Base-by-base conservation (phyloP, 2,329 filamentous ascomycete species). In the Aspergillus hortae region DNA sequence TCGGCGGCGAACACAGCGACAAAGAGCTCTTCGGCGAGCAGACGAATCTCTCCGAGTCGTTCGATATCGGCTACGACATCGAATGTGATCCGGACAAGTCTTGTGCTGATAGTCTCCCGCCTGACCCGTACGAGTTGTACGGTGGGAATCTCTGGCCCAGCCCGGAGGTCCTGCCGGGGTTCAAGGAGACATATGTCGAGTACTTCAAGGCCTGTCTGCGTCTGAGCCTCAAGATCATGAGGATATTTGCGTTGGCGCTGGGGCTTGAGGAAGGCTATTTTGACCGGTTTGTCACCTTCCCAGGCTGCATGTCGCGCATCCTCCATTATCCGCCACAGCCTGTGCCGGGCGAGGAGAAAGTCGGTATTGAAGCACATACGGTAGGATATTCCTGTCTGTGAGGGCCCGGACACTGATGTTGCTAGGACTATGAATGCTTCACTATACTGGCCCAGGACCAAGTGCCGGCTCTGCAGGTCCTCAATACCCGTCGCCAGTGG, bases 351-450 rank as follows among this genome's bases (percentile, higher is more conserved):
- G 66, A 71, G 36, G 61, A 67, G n/a, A 68, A 59, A 1, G 57
- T 68, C 6, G 74, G 74, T 0, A 67, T 74, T 14, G 71, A 70
- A 4, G 72, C 72, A 10, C 73, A 75, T 53, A 74, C 70, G 4
- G 73, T 64, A 38, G 32, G 55, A 14, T 5, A 4, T 1, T 21
- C 25, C 6, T 6, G 14, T 21, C 15, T 11, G 14, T 19, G 4
- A 23, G 23, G 35, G 11, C 2, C 17, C 36, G 32, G 27, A 44
- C 12, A 9, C 11, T 35, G 10, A 38, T 15, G 35, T 1, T 4
- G 12, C 1, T 10, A 66, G 63, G 62, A 76, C 41, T 76, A 68
- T 27, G 73, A 73, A 21, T 69, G 67, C 35, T 67, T 76, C 17
- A 74, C 73, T 0, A 63, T 75, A 4, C 61, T 75, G 1, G 64